Base-by-base conservation (phyloP, 2,329 filamentous ascomycete genomes). In the Fusarium dlaminii region DNA sequence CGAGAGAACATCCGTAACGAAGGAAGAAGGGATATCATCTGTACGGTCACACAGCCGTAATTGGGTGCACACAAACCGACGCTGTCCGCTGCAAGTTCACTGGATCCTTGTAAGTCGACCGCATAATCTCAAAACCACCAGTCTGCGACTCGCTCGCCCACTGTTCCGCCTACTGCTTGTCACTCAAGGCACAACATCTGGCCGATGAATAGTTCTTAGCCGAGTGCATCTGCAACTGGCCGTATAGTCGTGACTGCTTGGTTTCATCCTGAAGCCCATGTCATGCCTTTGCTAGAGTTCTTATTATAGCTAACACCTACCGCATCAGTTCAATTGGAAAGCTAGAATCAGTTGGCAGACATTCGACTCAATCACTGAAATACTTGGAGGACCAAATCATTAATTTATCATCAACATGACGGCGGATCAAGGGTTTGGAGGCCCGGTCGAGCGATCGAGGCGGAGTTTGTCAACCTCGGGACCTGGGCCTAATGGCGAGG, bases 391-490 rank as follows among this genome's bases (percentile, higher is more conserved):
- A 45, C 18, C 24, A 37, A 30, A 61, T 24, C n/a, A 39, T 22
- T 48, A 42, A 37, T 18, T 29, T 29, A 22, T n/a, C 51, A 29
- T 29, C 42, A 59, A 66, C 76, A 85, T 83, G 77, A 82, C 86
- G 80, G 83, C 82, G 72, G 85, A 88, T 72, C 86, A 88, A 80
- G 84, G 84, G 59, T 82, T 85, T 65, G 84, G 84, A 60, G 82
- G 85, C 59, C 80, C 80, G 36, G 74, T 83, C 30, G 81, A 82
- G 72, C 72, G 82, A 57, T 79, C 81, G 42, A 75, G 81, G 55
- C 77, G 81, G 58, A 83, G 77, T 65, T 64, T 83, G 29, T 83
- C 82, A 6, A 82, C 81, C 12, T 86, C 75, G 74, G 84, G 78
- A 70, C 84, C 85, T n/a, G 80, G 82, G 42, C 81, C 85, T 43